These are phyloP conservation scores for Didymella lethalis DNA, from an alignment of 2,329 filamentous ascomycete species.

Conservation along the genomic window DNA sequence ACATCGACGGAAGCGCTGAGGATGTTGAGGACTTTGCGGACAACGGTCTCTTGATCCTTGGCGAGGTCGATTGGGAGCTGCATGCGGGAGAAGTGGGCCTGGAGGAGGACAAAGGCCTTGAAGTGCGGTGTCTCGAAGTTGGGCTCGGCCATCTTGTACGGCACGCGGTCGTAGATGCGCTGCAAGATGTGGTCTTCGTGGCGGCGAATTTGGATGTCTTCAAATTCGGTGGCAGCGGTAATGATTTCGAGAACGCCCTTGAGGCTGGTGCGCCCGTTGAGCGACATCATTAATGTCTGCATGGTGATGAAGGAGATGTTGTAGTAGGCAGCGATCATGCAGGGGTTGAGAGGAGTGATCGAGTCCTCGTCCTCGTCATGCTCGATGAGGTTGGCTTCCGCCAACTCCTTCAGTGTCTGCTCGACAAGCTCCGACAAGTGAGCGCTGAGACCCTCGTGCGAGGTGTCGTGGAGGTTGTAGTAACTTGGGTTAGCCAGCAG, in stretches of 20 bases:
- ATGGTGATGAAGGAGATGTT: constrained; percentile 99
- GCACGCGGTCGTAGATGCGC: constrained; percentile 91
- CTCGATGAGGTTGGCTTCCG: constrained; percentile 94
- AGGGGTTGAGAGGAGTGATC: constrained; percentile 88
- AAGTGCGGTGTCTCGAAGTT: constrained; percentile 95
- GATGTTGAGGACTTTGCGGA: constrained; percentile 84
- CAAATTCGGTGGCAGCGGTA: constrained; percentile 95
- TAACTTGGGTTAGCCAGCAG: constrained; percentile 95
- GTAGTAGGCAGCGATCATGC: constrained; percentile 99
- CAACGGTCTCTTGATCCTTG: constrained; percentile 90
- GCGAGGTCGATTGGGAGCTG: constrained; percentile 93
- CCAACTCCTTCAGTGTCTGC: constrained; percentile 85
- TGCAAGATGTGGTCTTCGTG: constrained; percentile 89
- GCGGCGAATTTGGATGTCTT: constrained; percentile 89
- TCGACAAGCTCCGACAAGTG: constrained; percentile 96
- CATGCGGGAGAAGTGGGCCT: constrained; percentile 98
- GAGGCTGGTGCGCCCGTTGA: constrained; percentile 87
- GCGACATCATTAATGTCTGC: constrained; percentile 95
- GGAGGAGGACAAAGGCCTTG: constrained; percentile 95
- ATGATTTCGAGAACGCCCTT: constrained; percentile 98
- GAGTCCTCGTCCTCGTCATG: constrained; percentile 88
- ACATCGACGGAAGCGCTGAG: constrained; percentile 94
- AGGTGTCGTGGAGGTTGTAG: constrained; percentile 87
- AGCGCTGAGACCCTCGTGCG: constrained; percentile 90
- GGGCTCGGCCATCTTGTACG: constrained; percentile 90